Evolutionary conservation across 805 yeast species (phyloP), one percentile per base, ranked within the genome.

Genomic region (Kazachstania psychrophila): DNA sequence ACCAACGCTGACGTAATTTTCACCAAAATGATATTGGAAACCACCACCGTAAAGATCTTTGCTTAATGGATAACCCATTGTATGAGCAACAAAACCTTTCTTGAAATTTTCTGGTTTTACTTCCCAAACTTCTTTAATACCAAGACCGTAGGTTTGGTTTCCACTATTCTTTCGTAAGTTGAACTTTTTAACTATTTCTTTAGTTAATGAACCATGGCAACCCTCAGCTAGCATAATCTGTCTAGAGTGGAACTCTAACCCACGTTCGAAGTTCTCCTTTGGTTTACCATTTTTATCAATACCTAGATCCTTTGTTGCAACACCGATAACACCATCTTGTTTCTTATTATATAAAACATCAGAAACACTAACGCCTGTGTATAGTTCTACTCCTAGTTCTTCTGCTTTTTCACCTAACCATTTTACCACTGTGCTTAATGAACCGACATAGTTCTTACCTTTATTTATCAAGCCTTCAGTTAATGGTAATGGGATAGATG

Each of bases 81-180:
- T 69, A 58, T 92, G 99, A 1, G 82, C 76, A 14, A 85, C 88
- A 43, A 65, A 75, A 1, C 98, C 98, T 46, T 72, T 70, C 39
- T 75, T 70, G 65, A 84, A 89, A 44, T 83, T 82, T 33, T 76
- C 83, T 8, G 89, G 86, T 17, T 72, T 69, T 11, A 92, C 94
- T 58, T 89, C 87, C 99, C 99, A 92, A 6, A 92, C 89, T 62
- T 92, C 99, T 58, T 92, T 92, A 40, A 92, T 72, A 26, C 99
- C 99, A 17, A 92, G 60, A 10, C 98, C 99, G 61, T 92, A 92
- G 0, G 97, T 87, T 64, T 92, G 98, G 14, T 78, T 78, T 15
- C 40, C 38, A 35, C 73, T 69, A 36, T 70, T 72, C 34, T 70
- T 68, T 40, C 96, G 73, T 42, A 92, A 64, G 29, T 77, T 68